Percentiles rank a stretch among this genome's conserved stretches.
phyloP scores from a whole-genome alignment of 2,329 filamentous ascomycete species.

The Onygenales sp. region DNA sequence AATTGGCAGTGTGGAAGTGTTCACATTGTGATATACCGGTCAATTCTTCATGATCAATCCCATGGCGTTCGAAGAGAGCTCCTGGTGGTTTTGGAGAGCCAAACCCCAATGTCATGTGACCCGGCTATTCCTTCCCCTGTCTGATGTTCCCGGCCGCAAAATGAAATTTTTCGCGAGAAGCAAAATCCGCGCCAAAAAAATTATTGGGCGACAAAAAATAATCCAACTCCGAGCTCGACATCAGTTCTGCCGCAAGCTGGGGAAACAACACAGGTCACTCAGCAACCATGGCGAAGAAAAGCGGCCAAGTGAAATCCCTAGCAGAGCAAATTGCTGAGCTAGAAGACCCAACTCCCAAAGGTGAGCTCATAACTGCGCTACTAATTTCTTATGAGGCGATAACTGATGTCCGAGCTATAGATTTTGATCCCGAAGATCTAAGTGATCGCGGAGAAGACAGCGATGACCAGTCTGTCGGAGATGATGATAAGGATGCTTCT shows the following conservation, averaged over 20 bases:
- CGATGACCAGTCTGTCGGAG: conserved; percentile 44
- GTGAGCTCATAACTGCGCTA: conserved; percentile 30
- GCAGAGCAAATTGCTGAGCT: conserved; percentile 54
- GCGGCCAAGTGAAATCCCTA: conserved; percentile 40
- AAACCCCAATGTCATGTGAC: not conserved
- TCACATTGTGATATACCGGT: not conserved
- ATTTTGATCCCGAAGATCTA: conserved; percentile 69
- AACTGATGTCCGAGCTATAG: conserved; percentile 33
- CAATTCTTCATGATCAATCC: conserved; percentile 10
- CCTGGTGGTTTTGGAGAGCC: not conserved
- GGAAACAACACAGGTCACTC: not conserved
- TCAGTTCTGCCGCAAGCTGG: conserved; percentile 4
- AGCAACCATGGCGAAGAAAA: conserved; percentile 37
- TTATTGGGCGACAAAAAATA: conserved; percentile 6
- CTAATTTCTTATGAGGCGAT: conserved; percentile 2
- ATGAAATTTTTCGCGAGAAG: conserved; percentile 8
- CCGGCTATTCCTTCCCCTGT: not conserved
- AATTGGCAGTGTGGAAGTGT: conserved; percentile 1
- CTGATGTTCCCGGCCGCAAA: not conserved
- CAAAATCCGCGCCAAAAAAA: conserved; percentile 2
- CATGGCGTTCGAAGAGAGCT: not conserved
- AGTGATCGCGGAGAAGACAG: conserved; percentile 48
- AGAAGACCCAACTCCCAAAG: conserved; percentile 53
- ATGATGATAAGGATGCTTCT: conserved; percentile 36
- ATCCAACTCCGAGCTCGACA: not conserved